A percentile compares a stretch with the other conserved stretches of the same genome.
Evolutionary conservation across 2,329 filamentous ascomycete genomes (phyloP).

Genomic region (Fusarium foetens): DNA sequence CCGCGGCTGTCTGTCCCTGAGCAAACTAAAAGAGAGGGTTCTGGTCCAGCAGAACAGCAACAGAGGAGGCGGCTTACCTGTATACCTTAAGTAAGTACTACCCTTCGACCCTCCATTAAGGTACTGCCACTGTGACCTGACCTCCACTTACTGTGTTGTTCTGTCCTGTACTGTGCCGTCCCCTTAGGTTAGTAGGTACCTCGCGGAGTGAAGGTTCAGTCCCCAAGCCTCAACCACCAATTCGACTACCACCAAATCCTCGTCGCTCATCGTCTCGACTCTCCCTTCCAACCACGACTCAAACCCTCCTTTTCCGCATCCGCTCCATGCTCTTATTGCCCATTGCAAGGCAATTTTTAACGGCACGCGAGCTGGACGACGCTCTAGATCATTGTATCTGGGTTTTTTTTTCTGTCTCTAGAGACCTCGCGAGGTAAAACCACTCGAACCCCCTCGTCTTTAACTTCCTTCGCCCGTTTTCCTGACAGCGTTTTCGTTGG

Average conservation of each 20-base stretch:
- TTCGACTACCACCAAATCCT: constrained; percentile 45
- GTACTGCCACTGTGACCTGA: not conserved
- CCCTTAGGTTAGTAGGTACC: not conserved
- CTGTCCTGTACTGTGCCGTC: not conserved
- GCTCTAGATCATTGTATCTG: constrained; percentile 42
- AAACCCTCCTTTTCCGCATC: constrained; percentile 39
- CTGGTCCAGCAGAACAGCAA: constrained; percentile 42
- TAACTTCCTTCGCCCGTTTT: constrained; percentile 29
- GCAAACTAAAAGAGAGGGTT: not conserved
- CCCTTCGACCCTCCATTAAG: not conserved
- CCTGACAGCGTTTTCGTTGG: constrained; percentile 33
- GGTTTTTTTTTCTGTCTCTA: constrained; percentile 32
- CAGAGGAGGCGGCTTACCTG: constrained; percentile 47
- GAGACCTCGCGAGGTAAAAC: constrained; percentile 46
- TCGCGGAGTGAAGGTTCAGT: constrained; percentile 43
- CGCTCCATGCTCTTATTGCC: constrained; percentile 50
- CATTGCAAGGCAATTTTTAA: constrained; percentile 54
- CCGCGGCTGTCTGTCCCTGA: constrained; percentile 19
- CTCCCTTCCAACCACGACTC: constrained; percentile 44
- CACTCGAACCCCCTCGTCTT: constrained; percentile 36
- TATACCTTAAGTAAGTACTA: not conserved
- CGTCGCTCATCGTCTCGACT: constrained; percentile 42
- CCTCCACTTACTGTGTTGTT: not conserved
- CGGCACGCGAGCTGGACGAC: constrained; percentile 51
- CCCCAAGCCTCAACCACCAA: constrained; percentile 53